A percentile compares a stretch with the other conserved stretches of the same genome.
Evolutionary conservation across 2,329 filamentous ascomycete genomes (phyloP).

Genomic region (Trichophyton mentagrophytes): DNA sequence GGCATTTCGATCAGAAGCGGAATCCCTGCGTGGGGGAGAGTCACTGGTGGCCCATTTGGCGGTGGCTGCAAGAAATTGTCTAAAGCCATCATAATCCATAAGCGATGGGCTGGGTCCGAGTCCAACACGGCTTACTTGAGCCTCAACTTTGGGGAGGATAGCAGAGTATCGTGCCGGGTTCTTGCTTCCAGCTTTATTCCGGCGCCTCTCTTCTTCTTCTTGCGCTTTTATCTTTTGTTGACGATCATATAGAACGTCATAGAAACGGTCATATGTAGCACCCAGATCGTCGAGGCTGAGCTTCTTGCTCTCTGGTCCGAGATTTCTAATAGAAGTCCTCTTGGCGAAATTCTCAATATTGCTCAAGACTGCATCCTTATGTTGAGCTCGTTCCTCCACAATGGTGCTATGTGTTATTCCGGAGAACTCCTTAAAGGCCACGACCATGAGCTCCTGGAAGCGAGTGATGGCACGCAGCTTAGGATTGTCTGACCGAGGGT

Average conservation of each 20-base stretch:
- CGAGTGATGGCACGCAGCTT: slow-evolving; percentile 87
- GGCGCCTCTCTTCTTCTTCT: slow-evolving; percentile 57
- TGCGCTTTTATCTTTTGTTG: slow-evolving; percentile 70
- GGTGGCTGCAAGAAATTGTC: slow-evolving; percentile 82
- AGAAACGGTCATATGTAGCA: slow-evolving; percentile 87
- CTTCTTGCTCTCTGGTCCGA: slow-evolving; percentile 90
- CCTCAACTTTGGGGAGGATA: slow-evolving; percentile 38
- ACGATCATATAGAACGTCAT: slow-evolving; percentile 78
- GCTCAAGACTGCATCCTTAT: slow-evolving; percentile 86
- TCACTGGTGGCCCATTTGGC: slow-evolving; percentile 90
- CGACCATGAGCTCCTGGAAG: slow-evolving; percentile 97
- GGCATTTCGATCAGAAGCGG: slow-evolving; percentile 39
- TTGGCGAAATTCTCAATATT: slow-evolving; percentile 98
- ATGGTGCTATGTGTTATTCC: slow-evolving; percentile 90
- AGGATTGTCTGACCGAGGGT: slow-evolving; percentile 87
- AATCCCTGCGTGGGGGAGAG: slow-evolving; percentile 49
- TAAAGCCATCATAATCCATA: slow-evolving; percentile 96
- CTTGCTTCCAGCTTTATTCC: slow-evolving; percentile 45
- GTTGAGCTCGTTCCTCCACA: slow-evolving; percentile 74
- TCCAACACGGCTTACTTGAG: slow-evolving; percentile 76
- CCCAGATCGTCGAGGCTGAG: slow-evolving; percentile 75
- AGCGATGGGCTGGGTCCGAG: slow-evolving; percentile 77
- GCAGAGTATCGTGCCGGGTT: slow-evolving; percentile 28
- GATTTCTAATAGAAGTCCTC: slow-evolving; percentile 85
- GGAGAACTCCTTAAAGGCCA: slow-evolving; percentile 96